phyloP scores from a whole-genome alignment of 192 early-diverging fungal genomes.

The Spinellus fusiger region DNA sequence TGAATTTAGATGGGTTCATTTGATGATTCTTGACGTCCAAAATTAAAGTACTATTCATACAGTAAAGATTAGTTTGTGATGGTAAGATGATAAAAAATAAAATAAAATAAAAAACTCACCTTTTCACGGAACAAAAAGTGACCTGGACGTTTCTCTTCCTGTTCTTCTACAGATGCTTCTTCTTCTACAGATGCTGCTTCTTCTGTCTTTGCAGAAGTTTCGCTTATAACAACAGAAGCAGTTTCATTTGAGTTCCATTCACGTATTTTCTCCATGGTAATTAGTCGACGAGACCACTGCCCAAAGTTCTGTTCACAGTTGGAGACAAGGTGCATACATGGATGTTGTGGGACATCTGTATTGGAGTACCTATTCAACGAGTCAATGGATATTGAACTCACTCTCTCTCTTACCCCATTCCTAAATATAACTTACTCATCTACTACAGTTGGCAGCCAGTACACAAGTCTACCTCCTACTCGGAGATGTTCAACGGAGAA shows the following conservation, averaged over 20 bases:
- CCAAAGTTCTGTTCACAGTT: conserved; percentile 96
- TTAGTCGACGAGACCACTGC: conserved; percentile 83
- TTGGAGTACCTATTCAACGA: conserved; percentile 59
- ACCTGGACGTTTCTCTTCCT: conserved; percentile 24
- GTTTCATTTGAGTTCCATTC: not conserved
- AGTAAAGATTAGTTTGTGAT: not conserved
- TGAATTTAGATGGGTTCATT: too few relatives aligned
- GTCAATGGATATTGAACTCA: too few relatives aligned
- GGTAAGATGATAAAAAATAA: not conserved
- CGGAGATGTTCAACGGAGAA: conserved; percentile 78
- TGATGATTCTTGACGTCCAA: conserved; percentile 9
- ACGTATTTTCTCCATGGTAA: conserved; percentile 89
- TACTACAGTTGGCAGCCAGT: conserved; percentile 92
- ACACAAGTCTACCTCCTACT: conserved; percentile 82
- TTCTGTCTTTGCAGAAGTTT: conserved; percentile 14
- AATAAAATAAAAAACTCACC: conserved; percentile 8
- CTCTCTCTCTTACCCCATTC: not conserved
- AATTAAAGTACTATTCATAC: conserved; percentile 15
- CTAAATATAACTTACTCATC: conserved; percentile 54
- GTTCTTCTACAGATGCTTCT: conserved; percentile 7
- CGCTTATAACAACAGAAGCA: conserved; percentile 6
- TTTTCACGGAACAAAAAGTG: conserved; percentile 37
- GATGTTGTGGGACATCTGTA: conserved; percentile 79
- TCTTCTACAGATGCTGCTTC: not conserved
- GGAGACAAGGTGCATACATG: conserved; percentile 70